Evolutionary conservation across 768 basidiomycete genomes (phyloP), one percentile per base, ranked within the genome.

Genomic region (Phanerodontia chrysosporium): DNA sequence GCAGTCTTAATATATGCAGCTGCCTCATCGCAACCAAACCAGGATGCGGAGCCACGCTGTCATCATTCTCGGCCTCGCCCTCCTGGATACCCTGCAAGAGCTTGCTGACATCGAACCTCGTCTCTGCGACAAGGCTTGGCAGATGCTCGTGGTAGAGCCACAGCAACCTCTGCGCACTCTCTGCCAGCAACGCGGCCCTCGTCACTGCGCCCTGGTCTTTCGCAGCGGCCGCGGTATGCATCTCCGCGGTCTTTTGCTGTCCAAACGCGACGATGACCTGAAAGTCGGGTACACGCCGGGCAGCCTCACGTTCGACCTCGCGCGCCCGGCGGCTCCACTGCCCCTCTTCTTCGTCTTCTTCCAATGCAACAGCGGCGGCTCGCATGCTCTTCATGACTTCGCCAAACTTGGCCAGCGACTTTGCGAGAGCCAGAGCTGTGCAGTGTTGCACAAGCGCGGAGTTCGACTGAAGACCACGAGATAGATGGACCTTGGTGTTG

Each of bases 101-200:
- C 69, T 92, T 92, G 1, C 92, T 92, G 36, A 89, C 83, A 70
- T 98, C 95, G 65, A 95, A 98, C 51, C 86, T 78, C 27, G 85
- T 84, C 69, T 95, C 93, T 0, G 84, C 83, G 3, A 90, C 87
- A 1, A 92, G 73, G 0, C 80, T 75, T 0, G 93, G 91, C 28
- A 95, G 71, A 59, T 84, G 86, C 24, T 78, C 78, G 64, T 96
- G 91, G 69, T 97, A 98, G 51, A 95, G 77, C 82, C 88, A 90
- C 60, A 97, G 74, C 44, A 98, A 71, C 27, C 94, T 73, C 63
- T 94, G 84, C 0, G 94, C 85, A 51, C 83, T 81, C 73, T 98
- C 95, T 0, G 86, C 81, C 28, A 97, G 73, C 61, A 98, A 70
- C 0, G 84, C 83, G 0, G 71, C 73, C 69, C 76, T 83, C 56